Percentiles rank a stretch among this genome's conserved stretches.
phyloP scores from a whole-genome alignment of 23 red algal species.

The Gracilaria vermiculophylla region DNA sequence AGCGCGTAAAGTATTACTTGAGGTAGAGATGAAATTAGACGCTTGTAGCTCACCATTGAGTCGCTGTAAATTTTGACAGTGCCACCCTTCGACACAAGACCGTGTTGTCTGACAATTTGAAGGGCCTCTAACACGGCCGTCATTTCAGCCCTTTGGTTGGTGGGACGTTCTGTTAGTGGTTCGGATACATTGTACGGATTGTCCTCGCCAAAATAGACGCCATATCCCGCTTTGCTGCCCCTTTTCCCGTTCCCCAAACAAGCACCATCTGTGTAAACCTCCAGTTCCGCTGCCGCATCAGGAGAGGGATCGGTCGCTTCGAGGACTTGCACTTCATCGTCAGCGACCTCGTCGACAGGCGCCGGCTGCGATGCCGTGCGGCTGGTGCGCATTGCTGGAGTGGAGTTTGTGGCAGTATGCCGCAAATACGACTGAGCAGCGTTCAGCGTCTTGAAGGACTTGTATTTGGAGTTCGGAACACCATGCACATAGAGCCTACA shows the following conservation, averaged over 20 bases:
- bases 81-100: slow-evolving; percentile 12
- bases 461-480: slow-evolving; percentile 53
- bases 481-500: slow-evolving; percentile 66
- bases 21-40: neutral
- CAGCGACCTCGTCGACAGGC: neutral
- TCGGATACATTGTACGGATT: slow-evolving; percentile 69
- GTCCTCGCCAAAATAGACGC: slow-evolving; percentile 78
- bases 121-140: slow-evolving; percentile 71
- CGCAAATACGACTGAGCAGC: slow-evolving; percentile 59
- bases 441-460: slow-evolving; percentile 56
- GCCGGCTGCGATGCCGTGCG: neutral
- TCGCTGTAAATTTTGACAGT: slow-evolving; percentile 36
- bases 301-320: neutral
- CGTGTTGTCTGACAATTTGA: slow-evolving; percentile 31
- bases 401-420: neutral
- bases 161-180: slow-evolving; percentile 50
- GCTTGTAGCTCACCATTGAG: slow-evolving; percentile 34
- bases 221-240: slow-evolving; percentile 52
- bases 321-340: neutral
- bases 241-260: slow-evolving; percentile 68
- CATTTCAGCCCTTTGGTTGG: slow-evolving; percentile 93
- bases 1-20: neutral
- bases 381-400: neutral
- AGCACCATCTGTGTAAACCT: slow-evolving; percentile 89
- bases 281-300: slow-evolving; percentile 5